Evolutionary conservation across 164 flowering plant species (phyloP), one percentile per base, ranked within the genome.

Genomic region (Litsea cubeba): DNA sequence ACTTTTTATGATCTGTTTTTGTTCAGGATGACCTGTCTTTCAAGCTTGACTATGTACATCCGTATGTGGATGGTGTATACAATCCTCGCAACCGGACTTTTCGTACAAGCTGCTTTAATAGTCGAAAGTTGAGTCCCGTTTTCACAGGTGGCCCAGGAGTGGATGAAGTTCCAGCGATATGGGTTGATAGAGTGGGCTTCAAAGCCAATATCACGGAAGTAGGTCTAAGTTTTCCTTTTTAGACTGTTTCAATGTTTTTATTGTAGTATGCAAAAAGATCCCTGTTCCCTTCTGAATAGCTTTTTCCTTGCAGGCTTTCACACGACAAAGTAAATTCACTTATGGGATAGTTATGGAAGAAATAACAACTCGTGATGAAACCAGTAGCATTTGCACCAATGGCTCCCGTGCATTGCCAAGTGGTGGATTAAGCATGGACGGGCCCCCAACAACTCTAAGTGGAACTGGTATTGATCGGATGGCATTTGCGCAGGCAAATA

Each of bases 321-420:
- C 94, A 60, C 89, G 97, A 58, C 99, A 96, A 72, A 96, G 98
- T 85, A 94, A 96, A 81, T 89, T 91, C 79, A 94, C 95, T 7
- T 96, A 94, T 84, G 99, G 99, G 35, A 82, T 94, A 62, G 99
- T 96, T 79, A 85, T 91, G 95, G 99, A 96, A 85, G 97, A 96
- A 84, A 94, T 96, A 64, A 91, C 92, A 70, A 96, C 99, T 15
- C 93, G 97, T 62, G 97, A 96, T 87, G 97, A 94, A 84, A 89
- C 95, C 81, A 96, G 97, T 73, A 88, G 93, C 80, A 87, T 96
- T 76, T 82, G 94, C 80, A 78, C 89, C 49, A 77, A 82, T 86
- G 99, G 99, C 69, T 97, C 91, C 77, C 81, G 99, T 78, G 87
- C 91, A 69, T 83, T 96, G 82, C 95, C 97, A 12, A 92, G 88